Percentiles rank a stretch among this genome's conserved stretches.
phyloP scores from a whole-genome alignment of 345 rosid species.

The Arabidopsis thaliana region TAIR10.1 NC_003075.7:770001-770500 shows the following conservation, averaged over 20 bases:
- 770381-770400: slow-evolving; percentile 7
- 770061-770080: slow-evolving; percentile 59
- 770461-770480: not conserved
- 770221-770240: slow-evolving; percentile 84
- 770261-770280: not conserved
- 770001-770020: not conserved
- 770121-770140: not conserved
- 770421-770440: slow-evolving; percentile 51
- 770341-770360: slow-evolving; percentile 93
- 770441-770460: not conserved
- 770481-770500: not conserved
- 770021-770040: slow-evolving; percentile 10
- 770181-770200: slow-evolving; percentile 57
- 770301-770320: not conserved
- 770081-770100: slow-evolving; percentile 62
- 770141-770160: not conserved
- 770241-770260: slow-evolving; percentile 42
- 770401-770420: slow-evolving; percentile 45
- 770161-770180: slow-evolving; percentile 32
- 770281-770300: not conserved
- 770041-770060: slow-evolving; percentile 60
- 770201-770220: slow-evolving; percentile 52
- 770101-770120: slow-evolving; percentile 3
- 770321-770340: slow-evolving; percentile 77
- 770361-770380: slow-evolving; percentile 70